phyloP scores from a whole-genome alignment of 768 basidiomycete species.

The Tulasnella sp. region DNA sequence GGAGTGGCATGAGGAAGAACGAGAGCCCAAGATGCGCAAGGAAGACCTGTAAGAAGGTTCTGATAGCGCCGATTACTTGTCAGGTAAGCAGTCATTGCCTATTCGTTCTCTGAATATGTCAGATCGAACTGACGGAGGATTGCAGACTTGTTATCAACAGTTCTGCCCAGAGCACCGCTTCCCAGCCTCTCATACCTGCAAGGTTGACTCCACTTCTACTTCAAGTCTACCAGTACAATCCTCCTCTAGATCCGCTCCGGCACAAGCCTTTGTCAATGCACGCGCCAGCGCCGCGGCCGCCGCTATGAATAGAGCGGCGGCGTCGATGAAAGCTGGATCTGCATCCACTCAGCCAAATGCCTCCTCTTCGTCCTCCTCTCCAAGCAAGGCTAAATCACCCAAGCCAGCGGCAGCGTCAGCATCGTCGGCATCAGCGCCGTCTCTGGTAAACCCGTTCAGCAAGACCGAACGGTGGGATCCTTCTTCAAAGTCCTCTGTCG shows the following conservation, averaged over 20 bases:
- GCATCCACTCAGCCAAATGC: background rate
- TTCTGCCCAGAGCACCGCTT: constrained; percentile 76
- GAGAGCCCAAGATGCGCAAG: constrained; percentile 37
- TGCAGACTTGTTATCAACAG: constrained; percentile 56
- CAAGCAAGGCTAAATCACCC: background rate
- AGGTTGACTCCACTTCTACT: constrained; percentile 17
- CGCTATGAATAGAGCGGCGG: background rate
- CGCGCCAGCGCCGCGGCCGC: constrained; percentile 4
- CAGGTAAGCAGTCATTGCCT: constrained; percentile 39
- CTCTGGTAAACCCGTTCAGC: constrained; percentile 30
- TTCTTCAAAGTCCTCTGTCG: constrained; percentile 39
- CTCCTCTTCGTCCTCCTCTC: background rate
- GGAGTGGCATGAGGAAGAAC: constrained; percentile 32
- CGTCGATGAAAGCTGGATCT: background rate
- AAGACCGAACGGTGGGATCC: constrained; percentile 54
- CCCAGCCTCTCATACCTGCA: constrained; percentile 49
- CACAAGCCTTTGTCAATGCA: background rate
- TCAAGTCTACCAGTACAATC: constrained; percentile 1
- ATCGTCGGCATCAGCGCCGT: constrained; percentile 5
- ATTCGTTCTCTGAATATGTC: background rate
- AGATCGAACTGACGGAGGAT: background rate
- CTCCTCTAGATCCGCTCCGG: constrained; percentile 5
- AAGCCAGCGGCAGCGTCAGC: background rate
- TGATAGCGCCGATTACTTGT: constrained; percentile 66
- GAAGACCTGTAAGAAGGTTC: constrained; percentile 54